phyloP scores from a whole-genome alignment of 2,329 filamentous ascomycete species.

The Lecanicillium sp. region DNA sequence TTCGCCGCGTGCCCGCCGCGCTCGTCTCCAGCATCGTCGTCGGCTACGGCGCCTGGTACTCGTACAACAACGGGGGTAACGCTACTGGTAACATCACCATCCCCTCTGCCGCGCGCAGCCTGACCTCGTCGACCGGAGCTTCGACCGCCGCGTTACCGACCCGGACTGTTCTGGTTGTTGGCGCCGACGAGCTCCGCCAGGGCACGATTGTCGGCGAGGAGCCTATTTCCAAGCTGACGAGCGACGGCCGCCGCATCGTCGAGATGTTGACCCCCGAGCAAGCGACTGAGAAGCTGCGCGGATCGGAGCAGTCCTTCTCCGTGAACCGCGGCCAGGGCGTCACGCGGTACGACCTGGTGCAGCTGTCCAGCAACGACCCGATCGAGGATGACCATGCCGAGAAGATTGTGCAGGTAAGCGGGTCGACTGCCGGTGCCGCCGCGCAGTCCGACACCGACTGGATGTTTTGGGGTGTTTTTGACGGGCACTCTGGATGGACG shows the following conservation, averaged over 20 bases:
- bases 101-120: conserved; percentile 34
- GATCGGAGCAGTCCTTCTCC: conserved; percentile 85
- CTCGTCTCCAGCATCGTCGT: conserved; percentile 62
- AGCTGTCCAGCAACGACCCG: conserved; percentile 91
- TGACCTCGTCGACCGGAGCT: conserved; percentile 32
- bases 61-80: conserved; percentile 47
- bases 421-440: conserved; percentile 37
- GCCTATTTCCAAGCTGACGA: conserved; percentile 83
- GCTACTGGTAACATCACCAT: conserved; percentile 26
- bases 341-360: conserved; percentile 88
- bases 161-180: conserved; percentile 74
- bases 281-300: conserved; percentile 80
- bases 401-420: conserved; percentile 83
- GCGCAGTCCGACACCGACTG: conserved; percentile 66
- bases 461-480: conserved; percentile 99
- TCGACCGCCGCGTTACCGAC: conserved; percentile 40
- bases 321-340: conserved; percentile 88
- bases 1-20: conserved; percentile 61
- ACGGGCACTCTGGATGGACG: conserved; percentile 96
- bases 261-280: conserved; percentile 97
- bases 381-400: conserved; percentile 98
- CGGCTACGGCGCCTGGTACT: conserved; percentile 72
- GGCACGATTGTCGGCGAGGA: conserved; percentile 79
- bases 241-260: conserved; percentile 76
- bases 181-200: conserved; percentile 84